Base-by-base conservation (phyloP, 208 protist genomes). In the Trypanosoma rangeli region DNA sequence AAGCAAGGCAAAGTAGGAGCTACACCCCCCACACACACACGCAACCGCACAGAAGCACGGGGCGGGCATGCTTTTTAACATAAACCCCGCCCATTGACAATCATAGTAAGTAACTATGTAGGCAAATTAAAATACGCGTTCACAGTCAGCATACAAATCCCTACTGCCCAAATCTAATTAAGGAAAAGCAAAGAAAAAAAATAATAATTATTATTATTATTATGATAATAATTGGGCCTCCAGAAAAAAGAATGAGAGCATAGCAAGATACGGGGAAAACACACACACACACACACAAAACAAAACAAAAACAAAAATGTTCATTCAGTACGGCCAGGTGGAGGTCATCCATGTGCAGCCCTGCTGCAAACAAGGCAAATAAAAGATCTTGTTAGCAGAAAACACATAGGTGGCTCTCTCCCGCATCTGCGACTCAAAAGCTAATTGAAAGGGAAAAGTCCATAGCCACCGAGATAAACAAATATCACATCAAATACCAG, bases 181-280 rank as follows among this genome's bases (percentile, higher is more conserved):
- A 46, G 13, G 13, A 46, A 46, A 16, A 46, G 8, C 3, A 16
- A 16, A 46, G 2, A 46, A 46, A 70, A 42, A 31, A 46, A 70
- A 64, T 35, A 52, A 59, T 64, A 68, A 22, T 46, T 4, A 22
- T 28, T 50, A 70, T 35, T 5, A 74, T n/a, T n/a, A n/a, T n/a
- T n/a, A 74, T 37, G 29, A 44, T 62, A 67, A 44, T 37, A 74
- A 54, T 28, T 73, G 68, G 37, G 37, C 42, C 7, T 37, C 33
- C 33, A 37, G 33, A 9, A 37, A 7, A 37, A 7, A 7, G 4
- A 7, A 37, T 9, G 7, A 37, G 4, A 37, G 33, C 33, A 37
- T 7, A 37, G 4, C 7, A 7, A 37, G 4, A 69, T 8, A 48
- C 61, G 39, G 60, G 24, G 26, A 58, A 29, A 67, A 22, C 5